phyloP scores from a whole-genome alignment of 2,329 filamentous ascomycete genomes.

The Cercospora citrullina region DNA sequence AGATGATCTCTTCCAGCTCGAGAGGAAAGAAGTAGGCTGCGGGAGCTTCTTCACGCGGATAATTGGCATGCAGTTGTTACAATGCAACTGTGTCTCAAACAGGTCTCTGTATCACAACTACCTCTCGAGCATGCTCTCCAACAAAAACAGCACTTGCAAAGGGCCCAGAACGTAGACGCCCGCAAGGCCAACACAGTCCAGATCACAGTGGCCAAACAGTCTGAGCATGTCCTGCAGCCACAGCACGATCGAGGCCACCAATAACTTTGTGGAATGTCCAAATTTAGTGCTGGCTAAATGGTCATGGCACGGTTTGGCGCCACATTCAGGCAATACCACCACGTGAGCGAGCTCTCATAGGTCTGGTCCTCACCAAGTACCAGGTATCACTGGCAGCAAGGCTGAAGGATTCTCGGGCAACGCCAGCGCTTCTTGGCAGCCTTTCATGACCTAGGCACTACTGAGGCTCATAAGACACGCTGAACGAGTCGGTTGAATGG shows the following conservation, averaged over 20 bases:
- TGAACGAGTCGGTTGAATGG: no score
- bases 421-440: neutral
- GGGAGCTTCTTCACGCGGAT: neutral
- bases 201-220: neutral
- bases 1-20: slow-evolving; percentile 63
- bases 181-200: neutral
- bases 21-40: slow-evolving; percentile 61
- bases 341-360: neutral
- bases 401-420: neutral
- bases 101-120: neutral
- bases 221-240: neutral
- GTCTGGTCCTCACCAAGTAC: neutral
- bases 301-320: no score
- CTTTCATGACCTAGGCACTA: neutral
- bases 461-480: neutral
- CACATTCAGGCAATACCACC: neutral
- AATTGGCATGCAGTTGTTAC: neutral
- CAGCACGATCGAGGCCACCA: neutral
- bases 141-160: neutral
- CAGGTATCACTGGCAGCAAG: neutral
- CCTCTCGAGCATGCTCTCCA: neutral
- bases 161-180: neutral
- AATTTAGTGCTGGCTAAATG: no score
- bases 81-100: neutral
- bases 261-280: neutral